Conservation (phyloP, 805 yeast genomes). For the Candida koratica region DNA sequence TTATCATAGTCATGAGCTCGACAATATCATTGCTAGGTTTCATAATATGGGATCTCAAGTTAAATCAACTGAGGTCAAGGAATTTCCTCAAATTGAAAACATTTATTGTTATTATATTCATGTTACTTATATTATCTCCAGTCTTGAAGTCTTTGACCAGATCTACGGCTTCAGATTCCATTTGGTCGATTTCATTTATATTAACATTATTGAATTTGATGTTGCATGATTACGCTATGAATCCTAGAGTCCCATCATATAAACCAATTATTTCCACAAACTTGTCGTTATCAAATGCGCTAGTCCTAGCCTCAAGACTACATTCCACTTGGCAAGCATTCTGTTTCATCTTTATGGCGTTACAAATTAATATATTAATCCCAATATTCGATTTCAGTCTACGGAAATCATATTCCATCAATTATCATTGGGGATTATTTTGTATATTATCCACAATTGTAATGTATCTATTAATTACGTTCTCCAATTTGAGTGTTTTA, state of each 20-base stretch:
- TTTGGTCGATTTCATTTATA: conserved; percentile 89
- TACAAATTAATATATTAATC: conserved; percentile 65
- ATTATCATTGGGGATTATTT: conserved; percentile 17
- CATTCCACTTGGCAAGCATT: conserved; percentile 72
- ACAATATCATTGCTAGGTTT: conserved; percentile 32
- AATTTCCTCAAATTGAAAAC: conserved; percentile 45
- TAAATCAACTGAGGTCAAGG: conserved; percentile 12
- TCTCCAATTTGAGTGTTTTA: conserved; percentile 27
- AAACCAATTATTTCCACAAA: conserved; percentile 72
- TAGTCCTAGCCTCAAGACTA: conserved; percentile 86
- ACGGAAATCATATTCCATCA: conserved; percentile 26
- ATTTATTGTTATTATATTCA: conserved; percentile 61
- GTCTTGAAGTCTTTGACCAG: conserved; percentile 82
- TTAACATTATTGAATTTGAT: conserved; percentile 64
- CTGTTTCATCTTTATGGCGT: conserved; percentile 71
- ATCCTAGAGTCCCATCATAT: conserved; percentile 27
- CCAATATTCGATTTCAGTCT: conserved; percentile 67
- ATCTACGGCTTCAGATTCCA: conserved; percentile 88
- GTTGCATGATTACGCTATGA: conserved; percentile 63
- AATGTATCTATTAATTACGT: conserved; percentile 24
- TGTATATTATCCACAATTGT: conserved; percentile 22
- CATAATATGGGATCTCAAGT: conserved; percentile 21
- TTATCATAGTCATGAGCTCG: conserved; percentile 32
- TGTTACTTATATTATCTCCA: conserved; percentile 78
- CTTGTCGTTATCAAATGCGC: conserved; percentile 77